A percentile compares a stretch with the other conserved stretches of the same genome.
phyloP scores from a whole-genome alignment of 768 basidiomycete species.

The Fomitopsis serialis region DNA sequence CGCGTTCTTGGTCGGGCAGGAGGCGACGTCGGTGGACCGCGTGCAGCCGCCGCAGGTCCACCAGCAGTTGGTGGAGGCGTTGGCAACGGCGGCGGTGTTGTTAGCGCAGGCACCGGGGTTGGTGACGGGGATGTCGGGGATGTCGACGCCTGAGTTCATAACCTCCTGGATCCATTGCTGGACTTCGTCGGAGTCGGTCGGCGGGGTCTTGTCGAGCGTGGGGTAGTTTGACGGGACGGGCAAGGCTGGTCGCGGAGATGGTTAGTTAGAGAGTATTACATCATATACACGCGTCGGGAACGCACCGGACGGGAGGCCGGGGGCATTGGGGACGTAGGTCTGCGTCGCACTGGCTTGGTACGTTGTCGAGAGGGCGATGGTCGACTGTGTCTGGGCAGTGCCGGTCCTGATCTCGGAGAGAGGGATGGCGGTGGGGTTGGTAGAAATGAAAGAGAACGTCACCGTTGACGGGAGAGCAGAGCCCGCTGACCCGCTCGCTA shows the following conservation, averaged over 20 bases:
- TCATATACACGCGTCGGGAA: neutral
- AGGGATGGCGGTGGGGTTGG: constrained; percentile 31
- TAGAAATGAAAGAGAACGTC: constrained; percentile 23
- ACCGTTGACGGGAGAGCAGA: constrained; percentile 6
- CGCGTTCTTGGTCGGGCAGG: constrained; percentile 59
- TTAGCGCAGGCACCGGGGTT: constrained; percentile 39
- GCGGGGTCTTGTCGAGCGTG: constrained; percentile 52
- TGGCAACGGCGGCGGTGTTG: constrained; percentile 46
- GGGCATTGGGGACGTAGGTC: constrained; percentile 49
- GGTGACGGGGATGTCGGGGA: constrained; percentile 49
- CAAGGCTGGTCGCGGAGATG: constrained; percentile 27
- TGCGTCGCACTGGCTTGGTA: constrained; percentile 28
- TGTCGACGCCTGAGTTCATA: constrained; percentile 43
- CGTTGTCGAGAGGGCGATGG: constrained; percentile 28
- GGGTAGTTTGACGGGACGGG: constrained; percentile 55
- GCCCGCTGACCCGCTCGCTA: no score
- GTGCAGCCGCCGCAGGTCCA: constrained; percentile 79
- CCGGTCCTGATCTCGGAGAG: constrained; percentile 23
- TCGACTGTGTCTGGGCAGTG: constrained; percentile 19
- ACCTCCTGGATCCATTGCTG: constrained; percentile 67
- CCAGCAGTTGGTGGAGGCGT: constrained; percentile 56
- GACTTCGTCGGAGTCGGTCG: constrained; percentile 58
- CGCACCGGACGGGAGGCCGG: constrained; percentile 51
- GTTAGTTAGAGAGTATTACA: neutral
- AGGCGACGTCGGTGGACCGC: constrained; percentile 56